Evolutionary conservation across 805 yeast genomes (phyloP), one percentile per base, ranked within the genome.

Genomic region (Gaillardinia entomophila): DNA sequence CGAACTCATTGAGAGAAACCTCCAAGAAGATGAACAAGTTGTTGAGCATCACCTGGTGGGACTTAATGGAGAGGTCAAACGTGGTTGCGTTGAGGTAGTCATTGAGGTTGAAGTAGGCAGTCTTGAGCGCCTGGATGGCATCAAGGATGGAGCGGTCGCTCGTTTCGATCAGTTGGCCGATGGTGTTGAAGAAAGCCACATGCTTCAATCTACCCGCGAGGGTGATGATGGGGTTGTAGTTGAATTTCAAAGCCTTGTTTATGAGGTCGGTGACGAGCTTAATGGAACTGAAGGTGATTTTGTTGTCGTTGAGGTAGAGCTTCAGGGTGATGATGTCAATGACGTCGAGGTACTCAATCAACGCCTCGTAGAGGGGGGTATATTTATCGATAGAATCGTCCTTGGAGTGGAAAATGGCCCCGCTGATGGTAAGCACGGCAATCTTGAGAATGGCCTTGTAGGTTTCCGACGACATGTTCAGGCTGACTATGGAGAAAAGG

Each of bases 191-290:
- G 40, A 73, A 70, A 13, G 66, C 67, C 7, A 64, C 67, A 38
- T 62, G 68, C 42, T 69, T 69, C 37, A 76, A 58, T 39, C 71
- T 61, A 17, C 68, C 68, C 4, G 70, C 59, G 28, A 72, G 55
- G 8, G 68, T 58, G 19, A 73, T 60, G 30, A 73, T 53, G 3
- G 66, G 62, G 35, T 62, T 62, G 38, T 67, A 66, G 27, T 61
- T 49, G 35, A 63, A 59, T 32, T 63, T 63, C 34, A 68, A 51
- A 11, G 70, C 62, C 41, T 67, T 60, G 31, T 56, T 54, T 18
- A 73, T 57, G 35, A 72, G 51, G 36, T 67, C 72, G 13, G 68
- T 54, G 14, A 71, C 62, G 41, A 73, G 65, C 32, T 65, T 68
- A 22, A 71, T 63, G 19, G 73, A 61, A 36, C 55, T 63, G 30